Evolutionary conservation across 2,329 filamentous ascomycete genomes (phyloP).

Genomic region (Trichoderma simmonsii): DNA sequence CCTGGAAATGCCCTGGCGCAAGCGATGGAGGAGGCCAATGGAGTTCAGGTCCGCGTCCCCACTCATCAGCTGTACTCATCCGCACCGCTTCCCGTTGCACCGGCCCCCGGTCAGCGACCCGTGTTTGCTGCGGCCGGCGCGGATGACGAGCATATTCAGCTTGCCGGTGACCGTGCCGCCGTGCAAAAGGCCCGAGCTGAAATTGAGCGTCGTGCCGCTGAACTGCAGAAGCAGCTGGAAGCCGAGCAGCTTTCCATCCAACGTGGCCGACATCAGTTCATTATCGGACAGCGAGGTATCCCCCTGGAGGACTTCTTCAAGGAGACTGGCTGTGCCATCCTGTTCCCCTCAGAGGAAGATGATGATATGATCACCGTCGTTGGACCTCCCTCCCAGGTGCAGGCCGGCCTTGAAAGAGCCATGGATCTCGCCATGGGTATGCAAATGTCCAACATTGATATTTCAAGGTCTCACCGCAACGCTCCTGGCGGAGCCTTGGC

Average conservation of each 20-base stretch:
- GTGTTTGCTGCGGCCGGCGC: constrained; percentile 67
- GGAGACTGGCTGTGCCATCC: constrained; percentile 85
- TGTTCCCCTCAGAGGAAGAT: constrained; percentile 74
- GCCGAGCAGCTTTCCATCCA: constrained; percentile 79
- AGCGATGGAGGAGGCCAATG: constrained; percentile 71
- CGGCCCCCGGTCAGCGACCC: constrained; percentile 61
- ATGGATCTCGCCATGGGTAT: constrained; percentile 87
- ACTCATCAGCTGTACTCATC: constrained; percentile 73
- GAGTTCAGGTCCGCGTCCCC: constrained; percentile 79
- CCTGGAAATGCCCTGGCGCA: constrained; percentile 66
- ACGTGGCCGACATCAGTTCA: constrained; percentile 88
- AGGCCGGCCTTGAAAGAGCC: constrained; percentile 73
- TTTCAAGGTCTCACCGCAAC: constrained; percentile 73
- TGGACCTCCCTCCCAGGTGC: constrained; percentile 71
- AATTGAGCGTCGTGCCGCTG: constrained; percentile 73
- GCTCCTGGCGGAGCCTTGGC: constrained; percentile 68
- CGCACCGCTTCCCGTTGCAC: constrained; percentile 62
- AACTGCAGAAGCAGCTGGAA: constrained; percentile 72
- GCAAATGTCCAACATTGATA: constrained; percentile 79
- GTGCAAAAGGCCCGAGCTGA: constrained; percentile 76
- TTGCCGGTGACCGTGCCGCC: constrained; percentile 80
- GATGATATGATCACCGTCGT: constrained; percentile 83
- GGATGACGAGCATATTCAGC: constrained; percentile 71
- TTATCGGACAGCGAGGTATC: constrained; percentile 79
- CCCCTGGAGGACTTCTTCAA: constrained; percentile 82